Conservation (phyloP, 495 filamentous ascomycete genomes). For the Immersiella caudata region DNA sequence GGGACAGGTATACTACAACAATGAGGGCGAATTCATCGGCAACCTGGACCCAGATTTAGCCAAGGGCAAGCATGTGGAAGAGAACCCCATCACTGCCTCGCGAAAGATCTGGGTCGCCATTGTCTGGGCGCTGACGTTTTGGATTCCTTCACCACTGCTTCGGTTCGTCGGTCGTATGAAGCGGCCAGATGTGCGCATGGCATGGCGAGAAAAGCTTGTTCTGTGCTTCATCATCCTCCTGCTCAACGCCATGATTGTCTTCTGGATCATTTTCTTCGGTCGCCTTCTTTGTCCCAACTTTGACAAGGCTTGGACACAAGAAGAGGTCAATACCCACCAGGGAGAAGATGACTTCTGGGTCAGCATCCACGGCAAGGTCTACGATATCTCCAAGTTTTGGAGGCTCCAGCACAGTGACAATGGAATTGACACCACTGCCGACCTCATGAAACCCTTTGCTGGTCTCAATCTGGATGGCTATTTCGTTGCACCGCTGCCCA, state of each 20-base stretch:
- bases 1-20: slow-evolving; percentile 69
- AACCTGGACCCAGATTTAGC: slow-evolving; percentile 74
- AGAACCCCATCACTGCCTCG: slow-evolving; percentile 60
- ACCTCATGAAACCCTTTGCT: slow-evolving; percentile 74
- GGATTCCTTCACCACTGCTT: slow-evolving; percentile 87
- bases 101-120: slow-evolving; percentile 78
- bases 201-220: slow-evolving; percentile 94
- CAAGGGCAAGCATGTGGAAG: slow-evolving; percentile 73
- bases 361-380: slow-evolving; percentile 84
- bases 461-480: slow-evolving; percentile 81
- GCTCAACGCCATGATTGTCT: slow-evolving; percentile 81
- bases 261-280: slow-evolving; percentile 90
- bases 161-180: slow-evolving; percentile 91
- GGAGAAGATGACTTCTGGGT: slow-evolving; percentile 82
- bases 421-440: slow-evolving; percentile 57
- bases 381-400: slow-evolving; percentile 90
- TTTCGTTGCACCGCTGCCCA: slow-evolving; percentile 76
- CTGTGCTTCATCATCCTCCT: slow-evolving; percentile 78
- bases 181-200: slow-evolving; percentile 92
- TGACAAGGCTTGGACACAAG: slow-evolving; percentile 82
- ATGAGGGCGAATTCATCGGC: slow-evolving; percentile 57
- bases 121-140: slow-evolving; percentile 88
- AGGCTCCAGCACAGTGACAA: slow-evolving; percentile 77
- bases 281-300: slow-evolving; percentile 84
- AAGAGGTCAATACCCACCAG: slow-evolving; percentile 72